These are phyloP conservation scores for Crithidia expoeki DNA, from an alignment of 208 protist species.

Conservation along the genomic window DNA sequence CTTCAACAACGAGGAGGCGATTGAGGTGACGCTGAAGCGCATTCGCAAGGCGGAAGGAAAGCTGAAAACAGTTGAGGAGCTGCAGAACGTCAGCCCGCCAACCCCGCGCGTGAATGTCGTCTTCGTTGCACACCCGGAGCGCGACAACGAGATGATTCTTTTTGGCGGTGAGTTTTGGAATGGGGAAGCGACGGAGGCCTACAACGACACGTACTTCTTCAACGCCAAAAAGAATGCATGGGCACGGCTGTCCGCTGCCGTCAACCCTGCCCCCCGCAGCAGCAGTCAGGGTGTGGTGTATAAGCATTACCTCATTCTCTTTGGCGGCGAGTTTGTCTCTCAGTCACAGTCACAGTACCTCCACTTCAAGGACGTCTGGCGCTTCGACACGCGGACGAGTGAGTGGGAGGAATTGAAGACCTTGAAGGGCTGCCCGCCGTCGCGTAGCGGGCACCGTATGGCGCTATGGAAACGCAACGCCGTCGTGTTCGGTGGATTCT, in stretches of 20 bases:
- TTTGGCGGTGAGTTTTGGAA: constrained; percentile 93
- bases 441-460: constrained; percentile 93
- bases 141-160: constrained; percentile 81
- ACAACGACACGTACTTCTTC: constrained; percentile 91
- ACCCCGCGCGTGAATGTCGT: constrained; percentile 84
- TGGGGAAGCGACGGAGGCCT: constrained; percentile 84
- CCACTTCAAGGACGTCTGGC: constrained; percentile 92
- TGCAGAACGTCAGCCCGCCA: constrained; percentile 64
- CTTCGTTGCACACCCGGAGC: constrained; percentile 72
- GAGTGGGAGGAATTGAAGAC: constrained; percentile 89
- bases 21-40: constrained; percentile 81
- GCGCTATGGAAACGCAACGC: constrained; percentile 85
- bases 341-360: constrained; percentile 93
- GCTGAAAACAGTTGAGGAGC: constrained; percentile 62
- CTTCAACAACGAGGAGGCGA: constrained; percentile 89
- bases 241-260: constrained; percentile 57
- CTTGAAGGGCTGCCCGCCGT: constrained; percentile 81
- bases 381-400: constrained; percentile 70
- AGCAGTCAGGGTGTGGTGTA: constrained; percentile 86
- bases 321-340: constrained; percentile 92
- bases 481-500: constrained; percentile 93
- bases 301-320: constrained; percentile 87
- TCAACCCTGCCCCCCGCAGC: constrained; percentile 80
- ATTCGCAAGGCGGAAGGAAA: constrained; percentile 80
- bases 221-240: constrained; percentile 72